Base-by-base conservation (phyloP, 352 stramenopile species). In the Globisporangium lucens region DNA sequence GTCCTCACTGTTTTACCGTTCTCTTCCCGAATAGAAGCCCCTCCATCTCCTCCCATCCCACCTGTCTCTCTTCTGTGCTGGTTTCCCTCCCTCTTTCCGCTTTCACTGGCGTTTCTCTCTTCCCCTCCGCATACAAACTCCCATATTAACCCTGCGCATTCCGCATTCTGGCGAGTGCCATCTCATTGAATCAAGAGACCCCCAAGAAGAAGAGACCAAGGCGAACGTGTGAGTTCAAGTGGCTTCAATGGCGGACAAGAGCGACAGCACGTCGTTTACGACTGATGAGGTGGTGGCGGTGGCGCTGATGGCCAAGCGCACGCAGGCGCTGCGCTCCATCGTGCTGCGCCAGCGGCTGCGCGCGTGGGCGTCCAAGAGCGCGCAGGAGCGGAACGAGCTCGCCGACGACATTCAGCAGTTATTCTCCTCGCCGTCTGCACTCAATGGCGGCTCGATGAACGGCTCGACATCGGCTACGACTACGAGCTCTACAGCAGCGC, bases 371-470 rank as follows among this genome's bases (percentile, higher is more conserved):
- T 79, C 76, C 30, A 90, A 90, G 58, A 77, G 79, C 52, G 61
- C 62, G 6, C 83, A 90, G 70, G 83, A 91, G 75, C 78, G 78
- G n/a, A 56, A 56, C 29, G 63, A 75, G 51, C 68, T 90, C 38
- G 81, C 80, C 36, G 81, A 83, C 38, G 76, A 77, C 51, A 63
- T 91, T 2, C 56, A 88, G 43, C 81, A 89, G 60, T 74, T 91
- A 15, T 91, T 91, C 66, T 87, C 78, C 10, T 82, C 75, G 38
- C 71, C 68, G 8, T 72, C 79, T 6, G 71, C 76, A 3, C 60
- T 72, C 41, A 67, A 22, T 68, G 0, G 22, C 68, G 2, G 36
- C 63, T 51, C 17, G 17, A 8, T 58, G 51, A 27, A 71, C 35
- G 22, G 27, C 9, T 15, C 20, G 51, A n/a, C n/a, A 30, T 7